Base-by-base conservation (phyloP, 495 filamentous ascomycete species). In the Aspergillus bridgeri region DNA sequence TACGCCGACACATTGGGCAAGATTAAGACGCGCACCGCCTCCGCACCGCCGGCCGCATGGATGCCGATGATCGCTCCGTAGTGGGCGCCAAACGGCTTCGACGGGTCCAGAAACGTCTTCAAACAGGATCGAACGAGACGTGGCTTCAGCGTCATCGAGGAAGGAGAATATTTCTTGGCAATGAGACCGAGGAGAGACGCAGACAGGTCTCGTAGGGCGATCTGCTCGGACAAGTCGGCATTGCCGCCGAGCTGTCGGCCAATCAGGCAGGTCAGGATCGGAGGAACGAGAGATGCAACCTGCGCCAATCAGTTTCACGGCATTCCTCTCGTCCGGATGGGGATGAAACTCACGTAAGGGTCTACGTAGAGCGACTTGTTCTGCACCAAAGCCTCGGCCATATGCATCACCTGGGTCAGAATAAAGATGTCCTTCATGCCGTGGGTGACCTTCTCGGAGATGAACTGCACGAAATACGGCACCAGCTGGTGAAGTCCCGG, bases 401-500 rank as follows among this genome's bases (percentile, higher is more conserved):
- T 85, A 60, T 90, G 86, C 87, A 98, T 90, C 81, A 93, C 92
- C 72, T 94, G 90, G 2, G 83, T 87, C 11, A 98, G 77, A 15
- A 91, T 81, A 68, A 96, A 98, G 4, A 92, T 79, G 70, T 92
- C 83, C 62, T 93, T 90, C 49, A 96, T 80, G 55, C 81, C 85
- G 68, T 98, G 94, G 0, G 94, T 97, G 49, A 98, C 90, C 71
- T 96, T 95, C 68, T 96, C 91, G 2, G 90, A 83, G 61, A 96
- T 89, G 72, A 96, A 98, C 65, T 94, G 89, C 42, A 96, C 85
- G 63, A 98, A 96, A 72, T 98, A 98, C 1, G 94, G 92, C 13
- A 96, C 83, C 18, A 98, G 83, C 71, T 98, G 94, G 66, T 98
- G 95, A 6, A 98, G 80, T 50, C 93, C 92, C 0, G 94, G 90